Percentiles rank a stretch among this genome's conserved stretches.
These are phyloP conservation scores for Chaetomium sp. DNA, from an alignment of 2,329 filamentous ascomycete species.

Conservation along the genomic window DNA sequence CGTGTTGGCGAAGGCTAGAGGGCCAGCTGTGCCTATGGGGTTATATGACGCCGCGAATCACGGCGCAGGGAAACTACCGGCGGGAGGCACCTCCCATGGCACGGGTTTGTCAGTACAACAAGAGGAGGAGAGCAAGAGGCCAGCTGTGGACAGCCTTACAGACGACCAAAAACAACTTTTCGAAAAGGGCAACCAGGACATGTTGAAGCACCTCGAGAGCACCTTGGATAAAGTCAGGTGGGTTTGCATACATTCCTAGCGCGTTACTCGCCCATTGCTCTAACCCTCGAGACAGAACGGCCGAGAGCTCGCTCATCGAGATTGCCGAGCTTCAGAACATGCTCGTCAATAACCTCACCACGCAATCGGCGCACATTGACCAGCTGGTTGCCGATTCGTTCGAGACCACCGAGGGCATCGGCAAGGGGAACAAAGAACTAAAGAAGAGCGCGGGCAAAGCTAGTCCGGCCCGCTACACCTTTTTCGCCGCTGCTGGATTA, in stretches of 20 bases:
- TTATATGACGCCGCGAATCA: constrained; percentile 11
- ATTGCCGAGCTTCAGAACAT: constrained; percentile 91
- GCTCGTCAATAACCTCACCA: constrained; percentile 80
- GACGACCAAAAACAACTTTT: constrained; percentile 90
- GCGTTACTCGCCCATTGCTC: not conserved
- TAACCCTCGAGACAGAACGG: constrained; percentile 60
- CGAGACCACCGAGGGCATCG: constrained; percentile 81
- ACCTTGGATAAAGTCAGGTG: constrained; percentile 94
- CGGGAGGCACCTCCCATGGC: constrained; percentile 11
- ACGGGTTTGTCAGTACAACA: constrained; percentile 22
- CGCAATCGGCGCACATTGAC: constrained; percentile 86
- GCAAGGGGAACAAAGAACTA: constrained; percentile 85
- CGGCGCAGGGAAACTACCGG: constrained; percentile 12
- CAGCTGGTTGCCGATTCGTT: constrained; percentile 84
- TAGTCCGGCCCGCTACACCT: constrained; percentile 75
- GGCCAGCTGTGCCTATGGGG: constrained; percentile 30
- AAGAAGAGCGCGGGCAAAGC: constrained; percentile 75
- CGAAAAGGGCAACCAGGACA: constrained; percentile 86
- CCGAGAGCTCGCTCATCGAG: constrained; percentile 87
- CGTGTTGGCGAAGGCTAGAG: constrained; percentile 70
- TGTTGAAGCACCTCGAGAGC: constrained; percentile 91
- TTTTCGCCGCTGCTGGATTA: constrained; percentile 75
- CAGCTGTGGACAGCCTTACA: constrained; percentile 61
- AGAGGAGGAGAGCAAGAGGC: constrained; percentile 32
- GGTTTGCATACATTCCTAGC: constrained; percentile 41